Percentiles rank a stretch among this genome's conserved stretches.
phyloP scores from a whole-genome alignment of 176 grass and related monocot genomes.

The Tuctoria greenei region DNA sequence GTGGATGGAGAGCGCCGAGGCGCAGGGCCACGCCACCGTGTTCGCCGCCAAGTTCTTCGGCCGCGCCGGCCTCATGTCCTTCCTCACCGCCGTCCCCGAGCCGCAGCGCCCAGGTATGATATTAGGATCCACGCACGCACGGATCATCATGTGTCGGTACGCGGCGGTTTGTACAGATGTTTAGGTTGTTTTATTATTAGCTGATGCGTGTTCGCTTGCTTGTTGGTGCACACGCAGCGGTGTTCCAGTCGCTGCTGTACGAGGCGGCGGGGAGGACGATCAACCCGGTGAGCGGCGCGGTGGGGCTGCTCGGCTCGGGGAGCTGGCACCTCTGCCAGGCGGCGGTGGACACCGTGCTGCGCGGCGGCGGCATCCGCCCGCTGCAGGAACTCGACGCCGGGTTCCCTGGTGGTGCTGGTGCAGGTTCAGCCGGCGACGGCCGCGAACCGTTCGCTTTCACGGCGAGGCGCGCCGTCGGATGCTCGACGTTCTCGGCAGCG shows the following conservation, averaged over 20 bases:
- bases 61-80: conserved; percentile 89
- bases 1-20: conserved; percentile 75
- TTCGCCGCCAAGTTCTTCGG: conserved; percentile 99
- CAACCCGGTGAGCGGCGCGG: conserved; percentile 88
- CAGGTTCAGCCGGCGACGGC: neutral
- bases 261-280: conserved; percentile 95
- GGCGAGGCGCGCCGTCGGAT: conserved; percentile 35
- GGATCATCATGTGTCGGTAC: too few species aligned
- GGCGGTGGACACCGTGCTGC: conserved; percentile 83
- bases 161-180: neutral
- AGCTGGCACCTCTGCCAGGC: conserved; percentile 92
- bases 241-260: conserved; percentile 93
- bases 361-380: conserved; percentile 58
- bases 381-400: conserved; percentile 49
- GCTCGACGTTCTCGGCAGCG: conserved; percentile 53
- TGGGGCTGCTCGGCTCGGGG: conserved; percentile 68
- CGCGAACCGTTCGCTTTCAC: conserved; percentile 14
- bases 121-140: too few species aligned
- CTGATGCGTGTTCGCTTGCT: neutral
- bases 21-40: conserved; percentile 94
- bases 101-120: conserved; percentile 62
- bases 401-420: too few species aligned
- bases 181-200: neutral
- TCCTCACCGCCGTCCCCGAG: conserved; percentile 82
- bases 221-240: conserved; percentile 44